phyloP scores from a whole-genome alignment of 1,139 yeast genomes.

The Candida anutae region DNA sequence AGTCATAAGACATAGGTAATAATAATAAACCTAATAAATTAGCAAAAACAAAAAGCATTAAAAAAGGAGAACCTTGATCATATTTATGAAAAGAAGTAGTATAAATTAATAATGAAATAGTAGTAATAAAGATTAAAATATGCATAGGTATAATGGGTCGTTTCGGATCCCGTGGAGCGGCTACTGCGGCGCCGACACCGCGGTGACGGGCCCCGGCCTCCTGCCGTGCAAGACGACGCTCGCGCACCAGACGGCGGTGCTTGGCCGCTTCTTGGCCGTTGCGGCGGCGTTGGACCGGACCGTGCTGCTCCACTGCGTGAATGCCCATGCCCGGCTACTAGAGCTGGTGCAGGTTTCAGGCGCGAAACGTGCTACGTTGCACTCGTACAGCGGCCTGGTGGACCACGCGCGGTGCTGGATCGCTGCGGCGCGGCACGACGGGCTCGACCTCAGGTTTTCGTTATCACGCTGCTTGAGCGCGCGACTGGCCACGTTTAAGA shows the following conservation, averaged over 20 bases:
- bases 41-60: neutral
- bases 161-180: no score
- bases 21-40: neutral
- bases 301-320: constrained; percentile 80
- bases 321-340: constrained; percentile 55
- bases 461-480: constrained; percentile 9
- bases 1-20: neutral
- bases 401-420: constrained; percentile 59
- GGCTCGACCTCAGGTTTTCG: constrained; percentile 52
- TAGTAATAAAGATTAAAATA: neutral
- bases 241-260: constrained; percentile 55
- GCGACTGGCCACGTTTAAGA: neutral
- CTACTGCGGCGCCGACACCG: no score
- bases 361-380: constrained; percentile 47
- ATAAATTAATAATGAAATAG: neutral
- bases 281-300: constrained; percentile 45
- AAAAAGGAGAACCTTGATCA: neutral
- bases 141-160: neutral
- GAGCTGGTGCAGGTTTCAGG: constrained; percentile 28
- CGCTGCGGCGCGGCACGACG: constrained; percentile 8
- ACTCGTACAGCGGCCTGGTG: constrained; percentile 78
- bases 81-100: neutral
- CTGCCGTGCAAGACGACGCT: constrained; percentile 39
- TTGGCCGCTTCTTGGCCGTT: constrained; percentile 43
- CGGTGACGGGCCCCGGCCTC: neutral